phyloP scores from a whole-genome alignment of 2,329 filamentous ascomycete species.

The Metarhizium brunneum region DNA sequence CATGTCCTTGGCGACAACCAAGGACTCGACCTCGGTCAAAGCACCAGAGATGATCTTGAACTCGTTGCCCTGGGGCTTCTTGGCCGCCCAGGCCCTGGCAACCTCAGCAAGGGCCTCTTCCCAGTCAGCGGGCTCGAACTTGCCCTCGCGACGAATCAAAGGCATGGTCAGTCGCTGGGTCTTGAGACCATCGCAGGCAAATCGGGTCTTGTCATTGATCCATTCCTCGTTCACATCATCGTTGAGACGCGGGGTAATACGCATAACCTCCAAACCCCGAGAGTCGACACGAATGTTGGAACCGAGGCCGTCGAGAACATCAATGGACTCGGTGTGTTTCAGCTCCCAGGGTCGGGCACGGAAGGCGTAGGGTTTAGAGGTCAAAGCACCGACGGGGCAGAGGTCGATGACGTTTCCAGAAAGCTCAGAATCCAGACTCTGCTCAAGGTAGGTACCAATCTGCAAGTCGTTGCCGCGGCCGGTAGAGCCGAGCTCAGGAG shows the following conservation, averaged over 20 bases:
- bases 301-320: constrained; percentile 85
- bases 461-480: constrained; percentile 96
- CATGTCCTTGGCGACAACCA: constrained; percentile 95
- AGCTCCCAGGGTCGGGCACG: constrained; percentile 94
- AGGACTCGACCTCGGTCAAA: constrained; percentile 81
- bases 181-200: constrained; percentile 92
- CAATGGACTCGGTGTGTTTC: constrained; percentile 90
- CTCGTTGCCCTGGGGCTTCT: constrained; percentile 81
- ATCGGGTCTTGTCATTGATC: constrained; percentile 98
- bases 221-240: constrained; percentile 99
- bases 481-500: constrained; percentile 86
- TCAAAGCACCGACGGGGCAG: constrained; percentile 92
- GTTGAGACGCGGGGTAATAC: constrained; percentile 83
- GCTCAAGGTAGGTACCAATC: constrained; percentile 95
- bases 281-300: constrained; percentile 93
- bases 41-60: constrained; percentile 93
- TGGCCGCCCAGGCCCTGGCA: constrained; percentile 65
- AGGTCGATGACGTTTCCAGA: constrained; percentile 97
- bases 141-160: constrained; percentile 76
- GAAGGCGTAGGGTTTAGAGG: constrained; percentile 97
- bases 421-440: constrained; percentile 85
- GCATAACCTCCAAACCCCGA: constrained; percentile 92
- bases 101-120: constrained; percentile 91
- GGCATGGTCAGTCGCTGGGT: constrained; percentile 93
- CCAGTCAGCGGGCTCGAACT: constrained; percentile 90